Evolutionary conservation across 139 green algal genomes (phyloP).

Genomic region (Chlorella sp.): DNA sequence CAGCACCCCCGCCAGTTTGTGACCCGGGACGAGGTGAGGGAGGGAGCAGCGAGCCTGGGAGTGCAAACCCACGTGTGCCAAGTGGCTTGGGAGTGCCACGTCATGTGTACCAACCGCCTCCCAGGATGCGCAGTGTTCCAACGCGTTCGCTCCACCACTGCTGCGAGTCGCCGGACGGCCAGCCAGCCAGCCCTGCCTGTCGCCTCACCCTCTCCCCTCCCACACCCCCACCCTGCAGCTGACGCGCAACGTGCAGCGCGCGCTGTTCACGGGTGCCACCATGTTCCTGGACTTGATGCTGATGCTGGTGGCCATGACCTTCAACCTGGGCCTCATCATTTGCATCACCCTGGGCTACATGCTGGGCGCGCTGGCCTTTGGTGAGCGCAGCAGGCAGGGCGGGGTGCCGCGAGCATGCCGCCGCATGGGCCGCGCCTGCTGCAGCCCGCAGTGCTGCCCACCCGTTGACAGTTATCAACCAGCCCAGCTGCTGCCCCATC

Average conservation of each 20-base stretch:
- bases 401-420: neutral
- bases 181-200: neutral
- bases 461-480: too few relatives aligned
- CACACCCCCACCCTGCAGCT: neutral
- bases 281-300: slow-evolving; percentile 49
- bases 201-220: neutral
- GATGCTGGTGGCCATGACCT: slow-evolving; percentile 52
- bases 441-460: neutral
- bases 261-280: slow-evolving; percentile 14
- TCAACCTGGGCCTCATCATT: slow-evolving; percentile 63
- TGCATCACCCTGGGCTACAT: slow-evolving; percentile 40
- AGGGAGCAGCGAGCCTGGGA: neutral
- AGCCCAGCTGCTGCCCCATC: too few relatives aligned
- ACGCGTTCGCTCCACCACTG: too few relatives aligned
- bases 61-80: too few relatives aligned
- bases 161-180: too few relatives aligned
- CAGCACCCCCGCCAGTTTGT: neutral
- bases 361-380: slow-evolving; percentile 53
- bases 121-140: too few relatives aligned
- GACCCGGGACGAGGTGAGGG: neutral
- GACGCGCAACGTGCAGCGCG: slow-evolving; percentile 35
- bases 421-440: neutral
- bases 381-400: slow-evolving; percentile 8
- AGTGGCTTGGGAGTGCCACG: too few relatives aligned
- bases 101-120: too few relatives aligned